These are phyloP conservation scores for Potentilla sterilis DNA, from an alignment of 306 rosid genomes.

Conservation along the genomic window DNA sequence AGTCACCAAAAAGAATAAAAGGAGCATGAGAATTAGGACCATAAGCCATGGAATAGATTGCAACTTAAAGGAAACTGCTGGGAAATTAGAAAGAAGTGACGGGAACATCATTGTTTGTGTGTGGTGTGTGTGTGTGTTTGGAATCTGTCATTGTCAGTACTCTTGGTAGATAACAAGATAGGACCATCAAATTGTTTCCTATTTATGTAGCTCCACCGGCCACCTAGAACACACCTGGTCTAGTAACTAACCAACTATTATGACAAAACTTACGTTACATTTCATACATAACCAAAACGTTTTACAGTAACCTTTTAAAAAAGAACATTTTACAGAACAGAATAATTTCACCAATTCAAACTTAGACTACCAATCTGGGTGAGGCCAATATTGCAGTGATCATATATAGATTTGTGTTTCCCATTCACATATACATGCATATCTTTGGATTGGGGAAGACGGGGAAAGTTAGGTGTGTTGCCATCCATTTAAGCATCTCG, in stretches of 20 bases:
- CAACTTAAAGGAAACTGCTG: not conserved
- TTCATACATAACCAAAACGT: not conserved
- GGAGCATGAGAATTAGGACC: constrained; percentile 16
- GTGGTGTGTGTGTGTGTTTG: not conserved
- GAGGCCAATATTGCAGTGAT: not conserved
- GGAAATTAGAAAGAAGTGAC: not conserved
- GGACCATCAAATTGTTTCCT: not conserved
- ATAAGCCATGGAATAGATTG: not conserved
- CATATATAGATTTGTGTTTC: not conserved
- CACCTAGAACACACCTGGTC: not conserved
- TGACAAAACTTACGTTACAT: not conserved
- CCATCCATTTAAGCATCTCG: not conserved
- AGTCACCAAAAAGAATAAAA: not conserved
- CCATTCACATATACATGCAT: not conserved
- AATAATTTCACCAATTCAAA: not conserved
- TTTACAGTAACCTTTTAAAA: not conserved
- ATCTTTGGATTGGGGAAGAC: not conserved
- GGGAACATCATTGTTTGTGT: too few species aligned
- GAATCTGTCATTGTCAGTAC: not conserved
- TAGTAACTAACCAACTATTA: not conserved
- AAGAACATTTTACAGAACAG: not conserved
- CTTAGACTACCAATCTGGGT: not conserved
- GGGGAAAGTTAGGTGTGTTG: not conserved
- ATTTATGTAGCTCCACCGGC: not conserved
- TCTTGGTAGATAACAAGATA: not conserved